Evolutionary conservation across 768 basidiomycete species (phyloP), one percentile per base, ranked within the genome.

Genomic region (Tricholoma flavovirens): DNA sequence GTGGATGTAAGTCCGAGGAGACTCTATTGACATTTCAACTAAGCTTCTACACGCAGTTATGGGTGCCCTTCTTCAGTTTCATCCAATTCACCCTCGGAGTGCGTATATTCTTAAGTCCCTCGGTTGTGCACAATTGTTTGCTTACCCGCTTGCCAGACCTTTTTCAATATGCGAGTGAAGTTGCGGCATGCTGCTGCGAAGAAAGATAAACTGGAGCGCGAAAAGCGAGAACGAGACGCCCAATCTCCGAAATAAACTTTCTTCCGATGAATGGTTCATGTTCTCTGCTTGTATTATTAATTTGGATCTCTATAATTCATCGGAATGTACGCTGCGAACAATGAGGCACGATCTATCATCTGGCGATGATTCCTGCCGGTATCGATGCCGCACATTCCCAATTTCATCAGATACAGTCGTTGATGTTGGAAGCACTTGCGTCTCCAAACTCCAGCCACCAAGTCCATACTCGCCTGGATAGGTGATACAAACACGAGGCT

Each of bases 41-140:
- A 49, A 53, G 24, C 10, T 50, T 38, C 21, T n/a, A 32, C 49
- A 14, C 52, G 24, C 60, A 90, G 87, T 77, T 92, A 43, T 93
- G 92, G 91, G 88, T 89, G 0, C 88, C 88, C 8, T 95, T 89
- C 75, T 93, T 94, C 79, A 92, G 86, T 68, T 62, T 80, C 33
- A 73, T 94, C 40, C 83, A 85, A 67, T 92, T 94, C 67, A 67
- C 82, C 19, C 75, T 90, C 11, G 90, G 90, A 19, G 90, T 91
- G 65, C 63, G 87, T 74, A 30, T 17, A 21, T 36, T 19, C 26
- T 36, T 2, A 22, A 15, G 46, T 33, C 8, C 4, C 7, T 5
- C 1, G 29, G 22, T 55, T 43, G 19, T 14, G 15, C 21, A 4
- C 30, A 30, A 53, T 30, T 26, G 24, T 26, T 26, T 26, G 54